phyloP scores from a whole-genome alignment of 2,329 filamentous ascomycete species.

The Polytolypa hystricis region DNA sequence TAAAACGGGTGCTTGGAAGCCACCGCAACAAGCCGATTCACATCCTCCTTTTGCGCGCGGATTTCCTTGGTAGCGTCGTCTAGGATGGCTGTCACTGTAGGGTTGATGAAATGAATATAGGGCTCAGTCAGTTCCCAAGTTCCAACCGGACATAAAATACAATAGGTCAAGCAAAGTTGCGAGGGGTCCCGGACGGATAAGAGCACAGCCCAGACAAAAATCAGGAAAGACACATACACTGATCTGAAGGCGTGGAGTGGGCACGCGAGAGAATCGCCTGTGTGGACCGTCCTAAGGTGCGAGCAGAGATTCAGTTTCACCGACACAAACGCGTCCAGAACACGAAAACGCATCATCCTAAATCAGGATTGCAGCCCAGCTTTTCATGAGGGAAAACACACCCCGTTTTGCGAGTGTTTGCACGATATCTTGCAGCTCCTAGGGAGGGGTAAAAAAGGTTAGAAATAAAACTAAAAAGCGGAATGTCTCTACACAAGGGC shows the following conservation, averaged over 20 bases:
- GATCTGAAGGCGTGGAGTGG: constrained; percentile 66
- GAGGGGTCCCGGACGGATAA: too few relatives aligned
- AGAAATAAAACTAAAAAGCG: constrained; percentile 3
- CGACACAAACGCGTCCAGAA: too few relatives aligned
- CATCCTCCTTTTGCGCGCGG: constrained; percentile 57
- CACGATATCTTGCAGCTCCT: constrained; percentile 68
- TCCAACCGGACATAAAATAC: too few relatives aligned
- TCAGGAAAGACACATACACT: constrained; percentile 18
- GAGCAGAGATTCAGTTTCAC: too few relatives aligned
- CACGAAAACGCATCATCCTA: too few relatives aligned
- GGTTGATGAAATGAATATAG: too few relatives aligned
- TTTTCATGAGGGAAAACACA: too few relatives aligned
- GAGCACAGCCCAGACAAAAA: neutral
- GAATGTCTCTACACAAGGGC: neutral
- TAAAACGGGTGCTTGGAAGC: constrained; percentile 90
- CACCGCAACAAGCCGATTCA: constrained; percentile 57
- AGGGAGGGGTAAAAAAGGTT: constrained; percentile 12
- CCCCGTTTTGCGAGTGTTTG: constrained; percentile 71
- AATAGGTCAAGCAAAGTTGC: too few relatives aligned
- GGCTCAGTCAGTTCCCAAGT: too few relatives aligned
- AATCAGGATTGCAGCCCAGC: too few relatives aligned
- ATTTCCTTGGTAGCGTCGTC: constrained; percentile 59
- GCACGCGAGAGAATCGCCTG: constrained; percentile 78
- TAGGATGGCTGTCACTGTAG: constrained; percentile 56
- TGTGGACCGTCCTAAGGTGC: constrained; percentile 61